Evolutionary conservation across 2,329 filamentous ascomycete species (phyloP), one percentile per base, ranked within the genome.

Genomic region (Aspergillus piperis): DNA sequence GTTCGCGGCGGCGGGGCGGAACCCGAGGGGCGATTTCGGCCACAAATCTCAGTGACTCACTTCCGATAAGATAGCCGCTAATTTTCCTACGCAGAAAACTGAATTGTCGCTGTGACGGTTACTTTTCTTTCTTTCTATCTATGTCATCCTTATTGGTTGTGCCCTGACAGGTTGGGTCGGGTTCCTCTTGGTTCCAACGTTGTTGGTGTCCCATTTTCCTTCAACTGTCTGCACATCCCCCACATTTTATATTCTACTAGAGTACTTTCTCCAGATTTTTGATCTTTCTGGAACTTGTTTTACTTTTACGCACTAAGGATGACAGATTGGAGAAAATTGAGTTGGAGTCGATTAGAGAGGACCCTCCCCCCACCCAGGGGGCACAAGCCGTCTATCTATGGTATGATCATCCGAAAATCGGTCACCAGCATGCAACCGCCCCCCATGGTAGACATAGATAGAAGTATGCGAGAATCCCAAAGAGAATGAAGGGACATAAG

Each of bases 1-100:
- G 50, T 63, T 63, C 57, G 56, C 58, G 57, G 67, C 63, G 65
- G 63, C 63, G 65, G 63, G 64, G 63, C 60, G 62, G 65, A 63
- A 64, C 60, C 60, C 61, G 68, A 68, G 64, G 64, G 67, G 66
- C 68, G 68, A 70, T 65, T 65, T 70, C 68, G 68, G 68, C 64
- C 62, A 58, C 63, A 67, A 63, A 66, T 59, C 61, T 53, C 52
- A 57, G 61, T 66, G 68, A 70, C 62, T 71, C 67, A 71, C 60
- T 62, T 59, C 54, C 67, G 69, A 71, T 71, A 71, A 71, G 69
- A 71, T 71, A 70, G 67, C 58, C 51, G 32, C 41, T 47, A 39
- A 36, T 13, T 11, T 6, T 36, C 32, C 10, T 36, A 36, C 32
- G 11, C 32, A 11, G 32, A 36, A 32, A 36, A 36, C 32, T 36